Conservation (phyloP, 1,284 basidiomycete genomes). For the Irpex lacteus region DNA sequence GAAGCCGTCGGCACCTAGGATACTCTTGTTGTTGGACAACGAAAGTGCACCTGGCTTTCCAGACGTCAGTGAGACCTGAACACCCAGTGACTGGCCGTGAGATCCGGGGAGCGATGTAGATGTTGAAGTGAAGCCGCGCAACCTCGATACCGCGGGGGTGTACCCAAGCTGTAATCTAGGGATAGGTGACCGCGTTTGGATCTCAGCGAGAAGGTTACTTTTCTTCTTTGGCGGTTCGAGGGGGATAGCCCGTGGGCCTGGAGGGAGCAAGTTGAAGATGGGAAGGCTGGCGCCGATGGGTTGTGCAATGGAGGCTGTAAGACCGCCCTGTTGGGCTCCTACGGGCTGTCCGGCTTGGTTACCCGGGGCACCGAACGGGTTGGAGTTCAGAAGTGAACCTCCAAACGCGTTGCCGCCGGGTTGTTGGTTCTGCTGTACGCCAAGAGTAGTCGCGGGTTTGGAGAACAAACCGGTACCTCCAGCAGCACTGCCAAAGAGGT, state of each 20-base stretch:
- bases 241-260: conserved; percentile 59
- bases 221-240: conserved; percentile 73
- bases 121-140: conserved; percentile 63
- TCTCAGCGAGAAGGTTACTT: conserved; percentile 64
- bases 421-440: conserved; percentile 27
- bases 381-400: conserved; percentile 45
- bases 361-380: conserved; percentile 29
- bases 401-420: conserved; percentile 35
- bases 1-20: conserved; percentile 50
- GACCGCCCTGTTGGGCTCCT: conserved; percentile 44
- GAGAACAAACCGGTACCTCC: conserved; percentile 40
- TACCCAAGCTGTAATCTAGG: conserved; percentile 61
- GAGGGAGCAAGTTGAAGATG: conserved; percentile 71
- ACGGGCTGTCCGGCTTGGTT: conserved; percentile 39
- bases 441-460: conserved; percentile 31
- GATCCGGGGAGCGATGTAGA: conserved; percentile 33
- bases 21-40: conserved; percentile 43
- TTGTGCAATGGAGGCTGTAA: conserved; percentile 86
- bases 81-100: conserved; percentile 33
- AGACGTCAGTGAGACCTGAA: conserved; percentile 43
- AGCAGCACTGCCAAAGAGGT: conserved; percentile 15
- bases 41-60: conserved; percentile 52
- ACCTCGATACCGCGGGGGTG: conserved; percentile 60
- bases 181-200: conserved; percentile 63
- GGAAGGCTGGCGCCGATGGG: conserved; percentile 86